Evolutionary conservation across 2,329 filamentous ascomycete genomes (phyloP).

Genomic region (Ophiostoma quercus): DNA sequence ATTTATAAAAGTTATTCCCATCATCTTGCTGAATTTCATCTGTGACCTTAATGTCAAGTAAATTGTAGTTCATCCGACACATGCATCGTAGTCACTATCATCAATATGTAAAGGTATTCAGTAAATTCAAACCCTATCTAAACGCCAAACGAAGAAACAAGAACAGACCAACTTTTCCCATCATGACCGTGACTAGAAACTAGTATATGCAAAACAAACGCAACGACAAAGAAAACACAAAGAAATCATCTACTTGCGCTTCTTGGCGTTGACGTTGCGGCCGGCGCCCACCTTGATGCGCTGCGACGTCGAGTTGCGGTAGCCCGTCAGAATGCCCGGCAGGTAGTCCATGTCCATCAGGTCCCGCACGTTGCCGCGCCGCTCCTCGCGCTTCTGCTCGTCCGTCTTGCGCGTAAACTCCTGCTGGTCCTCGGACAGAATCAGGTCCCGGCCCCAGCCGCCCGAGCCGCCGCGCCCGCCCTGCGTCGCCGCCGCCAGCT

Average conservation of each 20-base stretch:
- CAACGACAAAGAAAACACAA: background rate
- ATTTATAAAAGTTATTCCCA: slow-evolving; percentile 13
- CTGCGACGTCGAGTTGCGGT: slow-evolving; percentile 59
- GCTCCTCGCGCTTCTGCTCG: slow-evolving; percentile 53
- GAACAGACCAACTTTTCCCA: background rate
- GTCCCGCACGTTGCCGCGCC: slow-evolving; percentile 56
- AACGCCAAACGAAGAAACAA: slow-evolving; percentile 10
- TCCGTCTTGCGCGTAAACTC: slow-evolving; percentile 67
- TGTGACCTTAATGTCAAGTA: background rate
- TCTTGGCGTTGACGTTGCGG: slow-evolving; percentile 75
- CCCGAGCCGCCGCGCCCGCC: slow-evolving; percentile 65
- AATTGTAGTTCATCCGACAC: background rate
- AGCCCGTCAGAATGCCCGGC: slow-evolving; percentile 76
- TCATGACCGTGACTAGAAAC: slow-evolving; percentile 5
- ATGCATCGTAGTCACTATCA: too few species aligned
- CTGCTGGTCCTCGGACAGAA: slow-evolving; percentile 90
- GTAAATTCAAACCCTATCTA: background rate
- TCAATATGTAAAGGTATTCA: too few species aligned
- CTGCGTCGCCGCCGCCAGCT: slow-evolving; percentile 48
- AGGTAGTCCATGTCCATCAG: slow-evolving; percentile 94
- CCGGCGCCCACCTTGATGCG: slow-evolving; percentile 79
- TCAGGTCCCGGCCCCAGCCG: slow-evolving; percentile 78
- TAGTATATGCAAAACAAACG: background rate
- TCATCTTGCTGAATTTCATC: background rate
- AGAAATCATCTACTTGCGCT: slow-evolving; percentile 37